Evolutionary conservation across 106 monocot genomes (phyloP).

Genomic region (Vanilla planifolia): DNA sequence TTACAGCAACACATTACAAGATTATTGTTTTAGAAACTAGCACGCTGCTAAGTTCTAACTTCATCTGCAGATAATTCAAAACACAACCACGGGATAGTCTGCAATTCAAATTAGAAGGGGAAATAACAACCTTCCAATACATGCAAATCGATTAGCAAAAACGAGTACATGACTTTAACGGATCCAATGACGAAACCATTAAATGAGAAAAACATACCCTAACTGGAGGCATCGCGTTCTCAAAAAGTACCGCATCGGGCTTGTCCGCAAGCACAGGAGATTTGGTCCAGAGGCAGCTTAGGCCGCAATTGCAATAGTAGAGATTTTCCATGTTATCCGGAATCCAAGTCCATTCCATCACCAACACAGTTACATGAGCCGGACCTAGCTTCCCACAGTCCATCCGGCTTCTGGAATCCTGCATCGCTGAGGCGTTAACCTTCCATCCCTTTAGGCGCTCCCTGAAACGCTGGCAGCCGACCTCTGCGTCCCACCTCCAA

Average conservation of each 20-base stretch:
- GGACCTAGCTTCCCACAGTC: constrained; percentile 17
- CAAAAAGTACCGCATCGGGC: constrained; percentile 76
- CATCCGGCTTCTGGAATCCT: constrained; percentile 11
- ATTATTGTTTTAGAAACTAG: too few relatives aligned
- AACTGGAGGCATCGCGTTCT: constrained; percentile 51
- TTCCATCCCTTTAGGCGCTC: constrained; percentile 24
- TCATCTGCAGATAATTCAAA: too few relatives aligned
- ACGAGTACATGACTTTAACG: too few relatives aligned
- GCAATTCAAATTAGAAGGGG: too few relatives aligned
- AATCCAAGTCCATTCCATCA: constrained; percentile 96
- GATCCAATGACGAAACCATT: too few relatives aligned
- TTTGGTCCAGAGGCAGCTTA: constrained; percentile 88
- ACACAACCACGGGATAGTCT: too few relatives aligned
- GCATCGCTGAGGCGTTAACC: constrained; percentile 37
- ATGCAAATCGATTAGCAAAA: too few relatives aligned
- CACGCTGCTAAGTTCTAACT: too few relatives aligned
- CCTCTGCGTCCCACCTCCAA: constrained; percentile 44
- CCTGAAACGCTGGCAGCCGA: constrained; percentile 55
- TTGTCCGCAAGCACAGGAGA: constrained; percentile 49
- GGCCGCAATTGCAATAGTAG: constrained; percentile 70
- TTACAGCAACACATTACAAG: too few relatives aligned
- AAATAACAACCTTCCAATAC: too few relatives aligned
- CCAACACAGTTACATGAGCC: constrained; percentile 53
- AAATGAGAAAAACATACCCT: constrained; percentile 21
- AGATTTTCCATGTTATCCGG: constrained; percentile 79